Evolutionary conservation across 1,284 basidiomycete genomes (phyloP).

Genomic region (Butyriboletus regius): DNA sequence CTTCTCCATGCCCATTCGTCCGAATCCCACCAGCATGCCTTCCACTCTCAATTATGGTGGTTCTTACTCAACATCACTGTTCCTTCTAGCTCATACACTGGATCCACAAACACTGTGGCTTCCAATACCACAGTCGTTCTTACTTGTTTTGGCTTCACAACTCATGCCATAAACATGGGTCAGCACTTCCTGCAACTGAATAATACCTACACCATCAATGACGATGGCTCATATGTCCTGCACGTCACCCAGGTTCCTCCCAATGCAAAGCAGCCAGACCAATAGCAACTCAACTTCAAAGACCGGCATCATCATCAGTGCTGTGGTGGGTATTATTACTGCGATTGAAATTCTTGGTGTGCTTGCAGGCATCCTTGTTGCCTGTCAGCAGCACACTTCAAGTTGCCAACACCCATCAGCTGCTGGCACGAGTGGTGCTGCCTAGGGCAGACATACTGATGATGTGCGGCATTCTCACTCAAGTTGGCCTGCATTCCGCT

Average conservation of each 20-base stretch:
- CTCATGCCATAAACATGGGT: constrained; percentile 93
- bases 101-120: constrained; percentile 61
- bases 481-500: too few relatives aligned
- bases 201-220: constrained; percentile 73
- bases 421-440: too few relatives aligned
- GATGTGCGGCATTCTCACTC: too few relatives aligned
- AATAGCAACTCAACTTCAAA: too few relatives aligned
- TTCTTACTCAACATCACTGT: constrained; percentile 55
- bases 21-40: constrained; percentile 67
- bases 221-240: constrained; percentile 64
- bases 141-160: constrained; percentile 84
- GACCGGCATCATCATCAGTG: too few relatives aligned
- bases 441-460: too few relatives aligned
- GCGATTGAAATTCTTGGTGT: too few relatives aligned
- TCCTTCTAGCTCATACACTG: constrained; percentile 57
- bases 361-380: too few relatives aligned
- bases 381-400: too few relatives aligned
- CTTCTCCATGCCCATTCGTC: constrained; percentile 69
- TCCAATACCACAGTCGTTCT: constrained; percentile 75
- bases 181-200: constrained; percentile 73
- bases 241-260: constrained; percentile 43
- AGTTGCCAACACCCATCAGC: too few relatives aligned
- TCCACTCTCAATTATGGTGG: constrained; percentile 78
- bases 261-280: too few relatives aligned
- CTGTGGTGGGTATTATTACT: too few relatives aligned